Evolutionary conservation across 768 basidiomycete species (phyloP), one percentile per base, ranked within the genome.

Genomic region (Podaxis mareebaensis): DNA sequence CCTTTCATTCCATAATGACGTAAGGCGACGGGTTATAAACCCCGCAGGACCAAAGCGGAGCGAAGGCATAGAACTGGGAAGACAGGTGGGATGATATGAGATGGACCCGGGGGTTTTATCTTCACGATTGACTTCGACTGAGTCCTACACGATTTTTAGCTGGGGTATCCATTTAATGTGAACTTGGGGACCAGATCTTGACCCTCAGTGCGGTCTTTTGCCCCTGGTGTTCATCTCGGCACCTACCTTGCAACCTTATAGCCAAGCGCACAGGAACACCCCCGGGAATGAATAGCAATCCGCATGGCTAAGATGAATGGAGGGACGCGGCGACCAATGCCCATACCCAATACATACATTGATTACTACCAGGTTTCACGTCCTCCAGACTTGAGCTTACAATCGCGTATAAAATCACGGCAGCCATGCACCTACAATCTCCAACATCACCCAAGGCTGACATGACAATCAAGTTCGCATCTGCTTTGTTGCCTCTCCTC

Each of bases 1-100:
- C 0, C 97, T 96, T 73, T 78, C 73, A 17, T 98, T 99, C 71
- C 78, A 86, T 46, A 79, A 91, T 46, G 73, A 73, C 10, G 65
- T 77, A 0, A 65, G 77, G 7, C 7, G 87, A 85, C 83, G 53
- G 94, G 93, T 0, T 99, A 98, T 69, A 89, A 89, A 68, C 96
- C 98, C 73, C 80, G 93, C n/a, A 91, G 96, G 88, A 97, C 96
- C 3, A 91, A 95, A 70, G 96, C 96, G 5, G 93, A 85, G 77
- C 81, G 85, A 72, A 91, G 73, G 0, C 83, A 83, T 70, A 88
- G 85, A 30, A 83, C 77, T 46, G 85, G 83, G 28, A 88, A 74
- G 77, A 92, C 86, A 12, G 91, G 86, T 40, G 86, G 85, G 89
- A 85, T 11, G 91, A 87, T 53, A 91, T 88, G 68, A 91, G 94